Evolutionary conservation across 371 early-diverging fungal genomes (phyloP), one percentile per base, ranked within the genome.

Genomic region (Syncephalastrum sp.): DNA sequence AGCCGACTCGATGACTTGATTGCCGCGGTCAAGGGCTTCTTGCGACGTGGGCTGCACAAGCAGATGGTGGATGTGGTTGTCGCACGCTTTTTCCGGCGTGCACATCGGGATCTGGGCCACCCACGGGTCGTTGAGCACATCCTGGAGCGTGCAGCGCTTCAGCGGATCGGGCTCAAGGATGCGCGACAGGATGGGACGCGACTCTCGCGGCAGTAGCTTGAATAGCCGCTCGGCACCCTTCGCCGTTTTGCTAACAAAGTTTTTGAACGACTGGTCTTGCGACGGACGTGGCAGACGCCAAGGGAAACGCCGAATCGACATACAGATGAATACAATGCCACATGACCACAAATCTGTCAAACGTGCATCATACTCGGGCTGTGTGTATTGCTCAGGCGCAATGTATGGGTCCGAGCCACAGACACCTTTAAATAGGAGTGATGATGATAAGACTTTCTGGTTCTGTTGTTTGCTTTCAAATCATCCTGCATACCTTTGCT

Each of bases 281-380:
- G 59, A 61, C 15, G 70, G 63, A 24, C 67, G 62, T 53, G 86
- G 77, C 3, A 80, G 29, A 4, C 65, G 63, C 90, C 90, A 90
- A 17, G 90, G 90, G 55, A 89, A 87, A 15, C 82, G 81, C 21
- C 77, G 70, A 50, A 82, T 77, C 7, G 70, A 71, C 86, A 90
- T 86, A 52, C 89, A 88, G 47, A 86, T 72, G 65, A 77, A 88
- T 7, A 90, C 81, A 27, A 91, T 81, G 4, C 78, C 91, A 47
- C 84, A 70, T 13, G 89, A 85, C 91, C 91, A 91, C 14, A 90
- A 56, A 57, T 91, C 91, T 13, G 79, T 81, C 44, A 63, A 60
- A 7, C 77, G 70, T 1, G 88, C 82, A 64, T 84, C 79, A 50
- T 91, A 89, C 24, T 70, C 67, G 16, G 48, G 55, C 41, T 67